A percentile compares a stretch with the other conserved stretches of the same genome.
phyloP scores from a whole-genome alignment of 1,284 basidiomycete genomes.

The Meripilus lineatus region DNA sequence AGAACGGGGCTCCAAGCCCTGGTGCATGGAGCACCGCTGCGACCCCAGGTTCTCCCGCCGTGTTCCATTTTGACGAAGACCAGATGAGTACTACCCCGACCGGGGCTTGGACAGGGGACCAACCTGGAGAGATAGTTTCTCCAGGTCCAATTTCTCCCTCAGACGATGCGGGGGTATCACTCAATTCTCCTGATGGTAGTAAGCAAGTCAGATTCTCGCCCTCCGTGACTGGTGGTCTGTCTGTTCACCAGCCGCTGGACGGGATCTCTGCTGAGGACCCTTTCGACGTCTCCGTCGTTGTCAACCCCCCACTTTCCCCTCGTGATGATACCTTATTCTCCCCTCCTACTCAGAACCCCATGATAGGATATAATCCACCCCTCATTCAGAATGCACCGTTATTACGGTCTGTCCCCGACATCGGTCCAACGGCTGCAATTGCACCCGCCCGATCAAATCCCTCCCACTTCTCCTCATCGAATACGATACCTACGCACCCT shows the following conservation, averaged over 20 bases:
- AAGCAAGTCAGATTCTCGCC: constrained; percentile 2
- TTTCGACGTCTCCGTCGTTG: not conserved
- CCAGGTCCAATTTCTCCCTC: not conserved
- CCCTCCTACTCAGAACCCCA: not conserved
- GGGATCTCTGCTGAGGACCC: not conserved
- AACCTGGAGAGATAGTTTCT: not conserved
- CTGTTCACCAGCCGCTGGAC: not conserved
- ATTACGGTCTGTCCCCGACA: constrained; percentile 41
- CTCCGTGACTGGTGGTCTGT: not conserved
- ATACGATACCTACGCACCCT: constrained; percentile 8
- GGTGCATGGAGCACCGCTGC: constrained; percentile 61
- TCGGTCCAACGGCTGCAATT: constrained; percentile 23
- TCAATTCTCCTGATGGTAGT: not conserved
- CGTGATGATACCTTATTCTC: not conserved
- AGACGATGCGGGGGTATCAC: not conserved
- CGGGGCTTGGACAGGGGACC: not conserved
- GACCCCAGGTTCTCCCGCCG: constrained; percentile 43
- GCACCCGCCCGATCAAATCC: constrained; percentile 9
- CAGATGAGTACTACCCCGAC: not conserved
- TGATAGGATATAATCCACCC: too few relatives aligned
- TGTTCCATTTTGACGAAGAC: not conserved
- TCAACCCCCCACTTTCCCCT: not conserved
- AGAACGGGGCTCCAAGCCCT: constrained; percentile 33
- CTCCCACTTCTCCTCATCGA: constrained; percentile 9
- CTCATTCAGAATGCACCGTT: constrained; percentile 24